Evolutionary conservation across 2,329 filamentous ascomycete species (phyloP), one percentile per base, ranked within the genome.

Genomic region (Trichocomaceae sp.): DNA sequence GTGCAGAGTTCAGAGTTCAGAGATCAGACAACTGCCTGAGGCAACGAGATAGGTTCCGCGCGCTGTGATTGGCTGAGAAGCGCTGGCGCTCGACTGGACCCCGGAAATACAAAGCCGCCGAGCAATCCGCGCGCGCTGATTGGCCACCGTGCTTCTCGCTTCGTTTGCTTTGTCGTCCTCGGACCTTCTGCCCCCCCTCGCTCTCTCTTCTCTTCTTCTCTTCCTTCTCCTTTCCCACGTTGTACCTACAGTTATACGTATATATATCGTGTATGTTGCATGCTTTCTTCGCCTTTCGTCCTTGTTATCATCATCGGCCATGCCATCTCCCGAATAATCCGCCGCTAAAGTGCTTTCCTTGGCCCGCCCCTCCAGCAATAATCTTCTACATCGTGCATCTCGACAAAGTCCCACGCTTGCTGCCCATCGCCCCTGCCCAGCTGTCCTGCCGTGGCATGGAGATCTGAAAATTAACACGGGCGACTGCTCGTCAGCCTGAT

Each of bases 401-500:
- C n/a, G n/a, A n/a, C n/a, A n/a, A n/a, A n/a, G n/a, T n/a, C 29
- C 23, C 41, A 29, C 23, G 23, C 31, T 41, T 8, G 5, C 23
- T n/a, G 29, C 12, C 4, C 9, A 13, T n/a, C 49, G 37, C 33
- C 4, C 13, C 35, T 35, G 22, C 44, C 37, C n/a, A 12, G 17
- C 15, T 35, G 13, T 31, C 35, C 51, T 41, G 42, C 19, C 19
- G 19, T 47, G 22, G 44, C 33, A 47, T 53, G 51, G 39, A 42
- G 29, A 44, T 35, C 44, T 39, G 33, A 41, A 39, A 31, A 53
- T 20, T 31, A 19, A 42, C 12, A 4, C 44, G 26, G 35, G 33
- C 45, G 51, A 45, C 51, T 53, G 51, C 44, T 50, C 44, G 15
- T 41, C 51, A 53, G 51, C 47, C 51, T 47, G 44, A 53, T 47